Evolutionary conservation across 352 stramenopile genomes (phyloP), one percentile per base, ranked within the genome.

Genomic region (Pythium rishiriense): DNA sequence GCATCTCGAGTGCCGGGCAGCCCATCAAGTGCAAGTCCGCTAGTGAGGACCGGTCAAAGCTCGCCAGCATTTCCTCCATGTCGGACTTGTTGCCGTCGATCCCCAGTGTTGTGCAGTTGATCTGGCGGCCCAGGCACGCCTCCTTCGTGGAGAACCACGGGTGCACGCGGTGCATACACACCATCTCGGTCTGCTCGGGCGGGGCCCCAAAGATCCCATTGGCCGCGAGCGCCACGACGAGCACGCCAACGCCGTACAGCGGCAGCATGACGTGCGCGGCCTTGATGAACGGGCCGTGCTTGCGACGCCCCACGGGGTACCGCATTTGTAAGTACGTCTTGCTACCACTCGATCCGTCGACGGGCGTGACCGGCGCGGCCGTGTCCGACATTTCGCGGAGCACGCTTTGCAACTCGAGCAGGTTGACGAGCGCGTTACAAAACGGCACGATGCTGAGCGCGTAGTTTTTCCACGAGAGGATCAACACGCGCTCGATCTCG

Each of bases 371-470:
- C 2, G 2, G 33, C 33, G 9, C 33, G 33, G 9, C 33, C 4
- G 2, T 4, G 33, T 39, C 33, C 33, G 33, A 39, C 33, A 39
- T 39, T 14, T 39, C 33, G 7, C 33, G 33, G 1, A 61, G 31
- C 3, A 58, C n/a, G 21, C 10, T 26, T 33, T 48, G 51, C 12
- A 58, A 24, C 14, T 58, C 51, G 3, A 58, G 22, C 22, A 66
- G 15, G 37, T 45, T 66, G 3, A 26, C 12, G 12, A 66, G 21
- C 26, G 58, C 58, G 19, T n/a, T 59, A 14, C 50, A 31, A 25
- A 67, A 67, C 29, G 60, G 60, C 10, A 67, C 28, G 6, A 67
- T 33, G 24, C 60, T 67, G n/a, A 67, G 42, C 4, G 42, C 22
- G 31, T 53, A 67, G 11, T 26, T 19, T 9, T 26, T 33, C 39